Base-by-base conservation (phyloP, 1,284 basidiomycete genomes). In the Sanguinoderma infundibulare region DNA sequence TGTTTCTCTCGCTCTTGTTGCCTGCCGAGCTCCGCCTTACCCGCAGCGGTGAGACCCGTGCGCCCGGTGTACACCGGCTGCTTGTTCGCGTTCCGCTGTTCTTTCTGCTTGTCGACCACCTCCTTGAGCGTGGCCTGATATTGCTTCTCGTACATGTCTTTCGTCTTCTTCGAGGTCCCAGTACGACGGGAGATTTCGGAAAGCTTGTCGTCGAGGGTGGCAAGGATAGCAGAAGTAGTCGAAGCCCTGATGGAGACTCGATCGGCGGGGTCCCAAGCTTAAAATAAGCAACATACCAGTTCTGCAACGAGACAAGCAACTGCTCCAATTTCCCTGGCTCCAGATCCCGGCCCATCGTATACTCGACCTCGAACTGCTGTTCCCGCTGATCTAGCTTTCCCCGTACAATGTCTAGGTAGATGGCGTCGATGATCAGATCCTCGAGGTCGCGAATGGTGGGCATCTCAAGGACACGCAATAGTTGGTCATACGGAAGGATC, bases 391-490 rank as follows among this genome's bases (percentile, higher is more conserved):
- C 94, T 53, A 99, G 87, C 70, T 94, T 95, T 12, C 94, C 96
- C 47, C 87, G 86, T 40, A 98, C 82, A 51, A 98, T 81, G 69
- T 93, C 91, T 39, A 93, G 87, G 74, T 98, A 98, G 73, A 98
- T 94, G 9, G 91, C 89, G 70, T 98, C 96, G 74, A 99, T 98
- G 74, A 98, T 92, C 65, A 98, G 84, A 74, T 98, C 96, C 74
- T 98, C 97, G 4, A 98, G 86, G 65, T 93, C 91, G 53, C 94
- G 87, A 56, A 94, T 87, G 1, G 84, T 88, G 2, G 85, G 81
- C 73, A 95, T 83, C 50, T 92, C 83, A 20, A 98, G 84, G 1
- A 82, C 79, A 55, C 82, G 72, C 14, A 92, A 82, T 1, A 96
- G 81, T 46, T 83, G 77, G 12, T 83, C 72, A 73, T 95, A 95